A percentile compares a stretch with the other conserved stretches of the same genome.
Evolutionary conservation across 345 rosid species (phyloP).

Genomic region (Linum trigynum): DNA sequence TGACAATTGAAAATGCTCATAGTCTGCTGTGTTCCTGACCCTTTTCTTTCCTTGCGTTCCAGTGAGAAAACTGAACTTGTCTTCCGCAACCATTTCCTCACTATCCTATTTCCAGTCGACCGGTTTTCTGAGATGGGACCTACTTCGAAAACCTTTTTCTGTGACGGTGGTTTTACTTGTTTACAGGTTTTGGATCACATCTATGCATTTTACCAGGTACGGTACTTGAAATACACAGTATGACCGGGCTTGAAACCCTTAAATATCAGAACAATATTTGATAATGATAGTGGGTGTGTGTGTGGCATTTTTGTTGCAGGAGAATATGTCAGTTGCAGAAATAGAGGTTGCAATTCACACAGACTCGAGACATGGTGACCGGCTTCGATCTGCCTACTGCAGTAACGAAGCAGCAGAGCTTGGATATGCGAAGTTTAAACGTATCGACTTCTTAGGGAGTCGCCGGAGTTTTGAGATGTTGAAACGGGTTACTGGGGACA

Average conservation of each 20-base stretch:
- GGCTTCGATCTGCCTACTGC: slow-evolving; percentile 54
- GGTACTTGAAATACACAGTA: background rate
- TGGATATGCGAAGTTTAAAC: slow-evolving; percentile 42
- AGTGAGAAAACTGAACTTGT: slow-evolving; percentile 74
- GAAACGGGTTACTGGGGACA: slow-evolving; percentile 71
- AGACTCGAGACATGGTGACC: slow-evolving; percentile 76
- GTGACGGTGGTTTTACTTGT: slow-evolving; percentile 67
- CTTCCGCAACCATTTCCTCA: slow-evolving; percentile 64
- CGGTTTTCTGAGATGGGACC: slow-evolving; percentile 92
- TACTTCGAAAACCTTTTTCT: slow-evolving; percentile 78
- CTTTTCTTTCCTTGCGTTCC: slow-evolving; percentile 20
- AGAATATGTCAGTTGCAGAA: slow-evolving; percentile 58
- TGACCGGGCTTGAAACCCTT: background rate
- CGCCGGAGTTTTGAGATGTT: slow-evolving; percentile 69
- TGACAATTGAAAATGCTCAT: background rate
- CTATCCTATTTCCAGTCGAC: slow-evolving; percentile 69
- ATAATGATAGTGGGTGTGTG: background rate
- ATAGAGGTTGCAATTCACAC: slow-evolving; percentile 72
- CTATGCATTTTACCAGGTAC: slow-evolving; percentile 82
- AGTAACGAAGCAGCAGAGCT: slow-evolving; percentile 41
- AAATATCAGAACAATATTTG: background rate
- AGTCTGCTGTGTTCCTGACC: slow-evolving; percentile 14
- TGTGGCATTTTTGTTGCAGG: slow-evolving; percentile 29
- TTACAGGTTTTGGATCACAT: slow-evolving; percentile 62
- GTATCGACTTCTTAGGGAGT: slow-evolving; percentile 74